phyloP scores from a whole-genome alignment of 768 basidiomycete species.

The Trametes gibbosa region DNA sequence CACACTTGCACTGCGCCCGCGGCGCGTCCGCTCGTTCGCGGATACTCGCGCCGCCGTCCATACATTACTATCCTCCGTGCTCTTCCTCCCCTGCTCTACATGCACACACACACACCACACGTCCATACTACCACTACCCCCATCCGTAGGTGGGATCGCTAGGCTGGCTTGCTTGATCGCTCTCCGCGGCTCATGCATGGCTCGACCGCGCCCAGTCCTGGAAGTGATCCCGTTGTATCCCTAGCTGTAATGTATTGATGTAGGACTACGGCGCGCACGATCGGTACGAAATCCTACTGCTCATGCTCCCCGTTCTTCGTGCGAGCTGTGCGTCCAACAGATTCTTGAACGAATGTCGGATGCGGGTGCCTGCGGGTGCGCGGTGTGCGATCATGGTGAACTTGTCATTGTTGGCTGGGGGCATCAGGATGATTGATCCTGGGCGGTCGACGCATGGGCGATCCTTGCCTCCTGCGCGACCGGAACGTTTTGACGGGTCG shows the following conservation, averaged over 20 bases:
- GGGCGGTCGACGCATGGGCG: neutral
- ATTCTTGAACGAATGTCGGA: neutral
- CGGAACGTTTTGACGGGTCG: no score
- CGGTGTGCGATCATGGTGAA: no score
- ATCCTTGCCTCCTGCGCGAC: no score
- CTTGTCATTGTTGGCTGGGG: no score
- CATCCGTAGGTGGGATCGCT: neutral
- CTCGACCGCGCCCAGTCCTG: neutral
- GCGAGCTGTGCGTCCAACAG: neutral
- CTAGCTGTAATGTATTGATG: slow-evolving; percentile 16
- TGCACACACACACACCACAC: neutral
- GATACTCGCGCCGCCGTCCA: slow-evolving; percentile 15
- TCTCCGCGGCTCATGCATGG: neutral
- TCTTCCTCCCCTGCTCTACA: neutral
- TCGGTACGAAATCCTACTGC: slow-evolving; percentile 1
- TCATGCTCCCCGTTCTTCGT: neutral
- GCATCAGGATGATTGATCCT: neutral
- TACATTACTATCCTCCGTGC: neutral
- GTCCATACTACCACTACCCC: neutral
- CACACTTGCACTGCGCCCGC: neutral
- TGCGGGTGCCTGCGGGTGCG: no score
- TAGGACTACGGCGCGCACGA: slow-evolving; percentile 9
- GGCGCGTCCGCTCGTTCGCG: slow-evolving; percentile 16
- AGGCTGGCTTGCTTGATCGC: no score
- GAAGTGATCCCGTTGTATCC: slow-evolving; percentile 18